Evolutionary conservation across 441 rosid species (phyloP), one percentile per base, ranked within the genome.

Genomic region (Bruguiera hainesii): DNA sequence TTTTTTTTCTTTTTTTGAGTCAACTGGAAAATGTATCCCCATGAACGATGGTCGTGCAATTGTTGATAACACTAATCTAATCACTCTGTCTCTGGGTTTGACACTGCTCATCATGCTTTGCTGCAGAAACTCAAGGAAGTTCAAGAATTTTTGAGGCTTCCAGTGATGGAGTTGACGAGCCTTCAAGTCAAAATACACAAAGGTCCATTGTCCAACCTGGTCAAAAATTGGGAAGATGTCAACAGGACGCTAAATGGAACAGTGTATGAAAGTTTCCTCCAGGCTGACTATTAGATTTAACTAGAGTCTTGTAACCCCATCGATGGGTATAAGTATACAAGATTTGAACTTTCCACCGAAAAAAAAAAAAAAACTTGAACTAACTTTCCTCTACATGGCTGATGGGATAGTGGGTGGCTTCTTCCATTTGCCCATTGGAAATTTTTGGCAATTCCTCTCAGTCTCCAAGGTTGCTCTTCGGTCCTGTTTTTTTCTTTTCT

Each of bases 121-220:
- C 52, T 80, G 78, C 91, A 95, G 99, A 90, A 75, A 77, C 78
- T 90, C 61, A 69, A 78, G 59, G 93, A 86, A 29, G 96, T 90
- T 68, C 88, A 82, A 53, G 86, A 83, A 69, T 95, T 91, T 74
- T 78, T 91, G 39, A 77, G 82, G 76, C 80, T 95, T 51, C 97
- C 96, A 0, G 56, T 37, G 68, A 82, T 80, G 87, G 72, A 81
- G 60, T 71, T 95, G 62, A 83, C 68, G n/a, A 95, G 97, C 71
- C 88, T 85, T 21, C 99, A 95, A 65, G 91, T 91, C 60, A 95
- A 95, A 55, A 95, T 95, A 78, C 98, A 95, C 74, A 80, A 79
- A 72, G 97, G 96, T 53, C 74, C 83, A 10, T 74, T 94, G 37
- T 82, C 89, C 1, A 88, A 80, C 62, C 89, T 79, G 46, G 75